A percentile compares a stretch with the other conserved stretches of the same genome.
Evolutionary conservation across 352 stramenopile species (phyloP).

Genomic region (Phytophthora citrophthora): DNA sequence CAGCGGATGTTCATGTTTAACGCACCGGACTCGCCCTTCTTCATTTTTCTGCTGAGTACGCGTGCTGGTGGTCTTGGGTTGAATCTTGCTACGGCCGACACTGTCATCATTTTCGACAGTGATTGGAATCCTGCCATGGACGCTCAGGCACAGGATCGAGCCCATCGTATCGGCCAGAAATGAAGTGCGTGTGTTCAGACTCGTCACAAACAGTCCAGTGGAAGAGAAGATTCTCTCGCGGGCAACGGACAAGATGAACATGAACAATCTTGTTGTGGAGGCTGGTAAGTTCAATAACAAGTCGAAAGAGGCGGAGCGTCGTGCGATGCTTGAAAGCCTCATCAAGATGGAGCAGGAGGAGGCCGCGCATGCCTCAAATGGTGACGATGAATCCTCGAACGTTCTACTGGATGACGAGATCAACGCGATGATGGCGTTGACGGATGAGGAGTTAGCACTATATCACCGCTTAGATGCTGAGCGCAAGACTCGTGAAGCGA

Average conservation of each 20-base stretch:
- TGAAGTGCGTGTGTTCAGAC: constrained; percentile 87
- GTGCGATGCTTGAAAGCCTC: constrained; percentile 85
- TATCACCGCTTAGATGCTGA: constrained; percentile 81
- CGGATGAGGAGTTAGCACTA: constrained; percentile 79
- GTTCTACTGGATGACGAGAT: constrained; percentile 87
- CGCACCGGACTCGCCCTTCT: constrained; percentile 87
- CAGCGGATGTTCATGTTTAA: constrained; percentile 99
- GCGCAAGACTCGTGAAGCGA: constrained; percentile 61
- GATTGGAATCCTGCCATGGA: constrained; percentile 99
- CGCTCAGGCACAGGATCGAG: constrained; percentile 91
- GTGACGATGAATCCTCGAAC: constrained; percentile 66
- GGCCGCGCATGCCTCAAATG: constrained; percentile 64
- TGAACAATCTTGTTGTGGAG: constrained; percentile 92
- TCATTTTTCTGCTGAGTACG: constrained; percentile 98
- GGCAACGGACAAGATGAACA: constrained; percentile 92
- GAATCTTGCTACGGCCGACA: constrained; percentile 98
- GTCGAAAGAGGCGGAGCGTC: constrained; percentile 86
- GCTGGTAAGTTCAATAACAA: constrained; percentile 90
- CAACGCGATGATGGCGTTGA: constrained; percentile 92
- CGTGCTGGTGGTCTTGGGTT: constrained; percentile 97
- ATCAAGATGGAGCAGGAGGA: constrained; percentile 92
- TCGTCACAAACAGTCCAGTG: constrained; percentile 88
- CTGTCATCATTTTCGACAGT: constrained; percentile 99
- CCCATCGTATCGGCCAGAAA: constrained; percentile 94
- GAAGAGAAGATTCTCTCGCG: constrained; percentile 89